Base-by-base conservation (phyloP, 1,284 basidiomycete genomes). In the Anthracocystis walkeri region DNA sequence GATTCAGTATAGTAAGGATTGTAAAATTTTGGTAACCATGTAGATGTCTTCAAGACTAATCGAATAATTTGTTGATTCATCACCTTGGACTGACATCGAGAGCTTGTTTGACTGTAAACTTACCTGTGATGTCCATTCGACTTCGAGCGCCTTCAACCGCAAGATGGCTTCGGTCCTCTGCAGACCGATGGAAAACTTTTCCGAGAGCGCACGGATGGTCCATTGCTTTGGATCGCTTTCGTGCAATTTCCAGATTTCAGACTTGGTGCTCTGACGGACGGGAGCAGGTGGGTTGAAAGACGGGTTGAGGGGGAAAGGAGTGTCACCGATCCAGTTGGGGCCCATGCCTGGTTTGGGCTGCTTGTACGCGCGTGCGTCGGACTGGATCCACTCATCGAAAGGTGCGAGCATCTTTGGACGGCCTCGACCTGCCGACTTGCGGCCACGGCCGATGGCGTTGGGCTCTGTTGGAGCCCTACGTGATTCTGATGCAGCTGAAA, bases 21-120 rank as follows among this genome's bases (percentile, higher is more conserved):
- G 65, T 69, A 61, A 70, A 71, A 71, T 57, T 56, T 65, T 71
- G 73, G 65, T 77, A 77, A 77, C 76, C 78, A 79, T 71, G 68
- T 73, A 58, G 56, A 59, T 66, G 81, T 82, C 81, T 81, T 81
- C 81, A 82, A 82, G 81, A 82, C 81, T 82, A 82, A 82, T 81
- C 81, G 81, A 77, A 70, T 50, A 49, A 16, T 23, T 72, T 63
- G 42, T 65, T 74, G 50, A 33, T 55, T 73, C 81, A 79, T 79
- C 79, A 68, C 45, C 25, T 75, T 14, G 44, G 50, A 18, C 10
- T 44, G 35, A n/a, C 56, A 56, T 59, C 69, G 64, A 62, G 69
- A 58, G 60, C 55, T 48, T 23, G 16, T 18, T 12, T 7, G 12
- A 7, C 12, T 16, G 35, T 3, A 16, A 29, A 77, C 83, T 72